Base-by-base conservation (phyloP, 331 rosid genomes). In the Telfairia occidentalis region DNA sequence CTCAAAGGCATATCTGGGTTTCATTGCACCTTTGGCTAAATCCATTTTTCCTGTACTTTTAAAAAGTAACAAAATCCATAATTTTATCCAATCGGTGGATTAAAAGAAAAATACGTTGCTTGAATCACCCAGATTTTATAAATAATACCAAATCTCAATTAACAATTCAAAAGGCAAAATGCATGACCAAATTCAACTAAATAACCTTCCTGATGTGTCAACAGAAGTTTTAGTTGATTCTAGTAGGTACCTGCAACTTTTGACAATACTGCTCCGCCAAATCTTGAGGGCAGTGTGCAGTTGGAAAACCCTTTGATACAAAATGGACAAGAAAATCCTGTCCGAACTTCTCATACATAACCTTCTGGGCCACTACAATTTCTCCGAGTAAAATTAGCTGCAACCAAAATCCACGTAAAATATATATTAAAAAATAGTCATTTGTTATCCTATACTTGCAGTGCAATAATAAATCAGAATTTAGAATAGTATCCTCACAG, bases 371-470 rank as follows among this genome's bases (percentile, higher is more conserved):
- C 81, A 87, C 61, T 76, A 95, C 98, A 76, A 95, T 95, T 85
- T 95, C 98, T 84, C 97, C 97, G 75, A 95, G 92, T 87, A 95
- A 86, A 86, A 87, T 82, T 78, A 83, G 78, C 98, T 95, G 96
- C 82, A 78, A 78, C 49, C 78, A 18, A 43, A 28, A 43, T 70
- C 42, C 21, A 72, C 57, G 7, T 50, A 34, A 75, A 5, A 12
- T 52, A 67, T 69, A 52, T 46, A 73, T 21, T 0, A 69, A 45
- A 32, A 34, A 42, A 34, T 2, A 10, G 21, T 57, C 75, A 29
- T 45, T 49, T 21, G 65, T 42, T 10, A 40, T 32, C n/a, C 34
- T 28, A 59, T 26, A 12, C 34, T 49, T 23, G 57, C 19, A n/a
- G 29, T 45, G 29, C 49, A 30, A 60, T 48, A 64, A 29, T 2